A percentile compares a stretch with the other conserved stretches of the same genome.
Evolutionary conservation across 2,329 filamentous ascomycete genomes (phyloP).

Genomic region (Talaromyces sp.): DNA sequence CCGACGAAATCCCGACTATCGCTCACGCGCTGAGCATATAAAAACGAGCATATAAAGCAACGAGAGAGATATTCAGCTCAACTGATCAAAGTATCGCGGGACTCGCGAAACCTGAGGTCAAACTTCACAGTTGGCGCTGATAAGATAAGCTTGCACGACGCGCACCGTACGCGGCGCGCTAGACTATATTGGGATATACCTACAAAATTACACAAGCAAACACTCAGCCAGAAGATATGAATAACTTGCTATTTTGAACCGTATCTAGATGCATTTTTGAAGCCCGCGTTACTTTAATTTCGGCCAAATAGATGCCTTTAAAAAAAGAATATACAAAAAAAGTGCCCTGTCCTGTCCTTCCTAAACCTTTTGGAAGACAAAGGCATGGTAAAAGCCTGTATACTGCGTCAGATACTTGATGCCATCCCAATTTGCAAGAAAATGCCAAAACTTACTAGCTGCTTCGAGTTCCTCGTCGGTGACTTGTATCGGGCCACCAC

Average conservation of each 20-base stretch:
- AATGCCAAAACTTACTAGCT: constrained; percentile 48
- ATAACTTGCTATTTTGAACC: neutral
- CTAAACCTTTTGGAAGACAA: constrained; percentile 80
- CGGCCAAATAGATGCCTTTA: neutral
- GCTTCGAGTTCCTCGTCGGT: constrained; percentile 88
- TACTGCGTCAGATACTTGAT: neutral
- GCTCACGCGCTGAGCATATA: neutral
- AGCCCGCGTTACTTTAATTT: neutral
- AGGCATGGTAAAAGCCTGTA: constrained; percentile 75
- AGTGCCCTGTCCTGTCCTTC: neutral
- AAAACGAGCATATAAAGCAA: neutral
- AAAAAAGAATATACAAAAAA: neutral
- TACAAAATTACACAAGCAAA: neutral
- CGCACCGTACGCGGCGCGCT: constrained; percentile 25
- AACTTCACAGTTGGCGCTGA: neutral
- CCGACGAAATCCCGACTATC: neutral
- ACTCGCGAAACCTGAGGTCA: neutral
- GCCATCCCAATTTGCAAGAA: neutral
- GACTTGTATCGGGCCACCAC: constrained; percentile 62
- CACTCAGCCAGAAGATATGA: neutral
- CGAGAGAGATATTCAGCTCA: neutral
- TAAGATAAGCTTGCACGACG: constrained; percentile 7
- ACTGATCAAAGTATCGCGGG: neutral
- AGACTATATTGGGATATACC: constrained; percentile 25
- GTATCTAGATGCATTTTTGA: neutral